These are phyloP conservation scores for Thermomyces lanuginosus DNA, from an alignment of 2,329 filamentous ascomycete species.

Conservation along the genomic window DNA sequence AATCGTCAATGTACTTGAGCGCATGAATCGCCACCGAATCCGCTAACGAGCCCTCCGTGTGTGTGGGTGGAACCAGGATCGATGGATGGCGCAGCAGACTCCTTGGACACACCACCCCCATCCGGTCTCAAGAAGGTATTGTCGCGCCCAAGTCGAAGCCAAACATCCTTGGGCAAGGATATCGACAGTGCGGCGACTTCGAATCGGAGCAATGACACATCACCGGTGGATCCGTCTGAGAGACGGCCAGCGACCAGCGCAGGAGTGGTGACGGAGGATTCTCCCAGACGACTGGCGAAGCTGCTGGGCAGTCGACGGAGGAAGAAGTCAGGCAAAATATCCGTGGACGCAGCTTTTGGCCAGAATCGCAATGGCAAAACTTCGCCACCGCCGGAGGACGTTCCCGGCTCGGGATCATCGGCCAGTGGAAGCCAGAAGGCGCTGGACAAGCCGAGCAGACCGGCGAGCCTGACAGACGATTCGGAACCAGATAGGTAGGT, in stretches of 20 bases:
- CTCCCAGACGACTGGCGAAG: slow-evolving; percentile 34
- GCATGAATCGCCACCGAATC: no score
- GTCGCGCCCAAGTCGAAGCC: slow-evolving; percentile 20
- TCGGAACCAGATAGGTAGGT: slow-evolving; percentile 27
- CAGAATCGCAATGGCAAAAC: slow-evolving; percentile 1
- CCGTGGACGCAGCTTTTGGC: slow-evolving; percentile 1
- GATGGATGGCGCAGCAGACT: slow-evolving; percentile 20
- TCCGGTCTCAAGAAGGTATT: slow-evolving; percentile 23
- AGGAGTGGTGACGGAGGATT: slow-evolving; percentile 15
- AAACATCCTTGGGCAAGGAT: slow-evolving; percentile 18
- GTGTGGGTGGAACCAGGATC: slow-evolving; percentile 1
- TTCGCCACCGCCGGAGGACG: slow-evolving; percentile 11
- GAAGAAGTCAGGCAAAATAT: slow-evolving; percentile 24
- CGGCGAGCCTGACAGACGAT: slow-evolving; percentile 22
- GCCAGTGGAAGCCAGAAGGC: slow-evolving; percentile 10
- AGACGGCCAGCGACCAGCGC: slow-evolving; percentile 22
- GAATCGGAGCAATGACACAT: slow-evolving; percentile 18
- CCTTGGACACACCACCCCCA: slow-evolving; percentile 11
- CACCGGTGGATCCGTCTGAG: slow-evolving; percentile 25
- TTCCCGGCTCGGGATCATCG: slow-evolving; percentile 11
- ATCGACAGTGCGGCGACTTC: slow-evolving; percentile 17
- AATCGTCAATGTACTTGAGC: no score
- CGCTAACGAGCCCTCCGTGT: no score
- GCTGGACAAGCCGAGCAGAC: slow-evolving; percentile 11
- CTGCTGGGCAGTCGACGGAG: slow-evolving; percentile 30